These are phyloP conservation scores for Trifolium subterraneum DNA, from an alignment of 306 rosid genomes.

Conservation along the genomic window DNA sequence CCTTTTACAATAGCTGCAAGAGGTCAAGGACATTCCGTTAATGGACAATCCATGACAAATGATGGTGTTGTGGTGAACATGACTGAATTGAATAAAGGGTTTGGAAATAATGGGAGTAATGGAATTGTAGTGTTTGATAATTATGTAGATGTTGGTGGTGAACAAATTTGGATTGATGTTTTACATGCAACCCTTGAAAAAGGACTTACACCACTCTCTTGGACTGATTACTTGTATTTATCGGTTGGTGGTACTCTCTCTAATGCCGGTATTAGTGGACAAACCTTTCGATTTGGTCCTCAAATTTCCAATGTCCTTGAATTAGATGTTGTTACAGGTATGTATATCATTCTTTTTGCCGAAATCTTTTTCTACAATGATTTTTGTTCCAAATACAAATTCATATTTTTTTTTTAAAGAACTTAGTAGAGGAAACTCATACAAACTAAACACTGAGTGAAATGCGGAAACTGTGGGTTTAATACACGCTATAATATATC, in stretches of 20 bases:
- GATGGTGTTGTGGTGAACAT: constrained; percentile 82
- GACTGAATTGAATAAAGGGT: constrained; percentile 46
- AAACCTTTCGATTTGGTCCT: constrained; percentile 76
- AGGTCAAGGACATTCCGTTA: constrained; percentile 81
- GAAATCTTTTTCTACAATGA: too few relatives aligned
- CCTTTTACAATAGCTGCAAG: constrained; percentile 68
- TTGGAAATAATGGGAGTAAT: constrained; percentile 17
- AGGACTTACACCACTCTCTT: constrained; percentile 71
- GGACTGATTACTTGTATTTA: constrained; percentile 80
- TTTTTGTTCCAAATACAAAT: too few relatives aligned
- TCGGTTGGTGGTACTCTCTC: constrained; percentile 90
- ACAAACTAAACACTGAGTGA: too few relatives aligned
- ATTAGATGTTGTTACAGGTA: constrained; percentile 82
- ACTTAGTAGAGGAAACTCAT: too few relatives aligned
- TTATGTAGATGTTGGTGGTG: constrained; percentile 84
- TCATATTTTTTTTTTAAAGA: too few relatives aligned
- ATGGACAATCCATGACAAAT: constrained; percentile 71
- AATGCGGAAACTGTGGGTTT: too few relatives aligned
- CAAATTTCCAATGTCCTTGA: constrained; percentile 76
- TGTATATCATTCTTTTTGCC: background rate
- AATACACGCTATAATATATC: too few relatives aligned
- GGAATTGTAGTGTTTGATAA: constrained; percentile 46
- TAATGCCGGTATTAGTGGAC: constrained; percentile 95
- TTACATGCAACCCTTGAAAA: constrained; percentile 52
- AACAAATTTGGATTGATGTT: constrained; percentile 80